phyloP scores from a whole-genome alignment of 2,329 filamentous ascomycete species.

The Pestalotiopsis sp. region DNA sequence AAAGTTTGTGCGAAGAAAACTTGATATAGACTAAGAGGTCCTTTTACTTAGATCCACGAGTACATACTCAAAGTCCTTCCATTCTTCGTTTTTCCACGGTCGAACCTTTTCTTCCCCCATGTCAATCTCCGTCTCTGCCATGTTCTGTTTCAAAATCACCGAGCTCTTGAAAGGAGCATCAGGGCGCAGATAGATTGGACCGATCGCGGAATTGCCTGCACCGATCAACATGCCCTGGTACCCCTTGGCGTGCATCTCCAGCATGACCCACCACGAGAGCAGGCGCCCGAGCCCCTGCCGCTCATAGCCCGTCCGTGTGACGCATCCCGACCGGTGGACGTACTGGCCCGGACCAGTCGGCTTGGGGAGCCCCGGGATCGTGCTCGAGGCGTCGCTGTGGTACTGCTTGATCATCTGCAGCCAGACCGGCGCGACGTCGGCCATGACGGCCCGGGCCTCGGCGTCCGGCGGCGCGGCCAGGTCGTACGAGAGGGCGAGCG shows the following conservation, averaged over 20 bases:
- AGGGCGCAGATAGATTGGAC: not conserved
- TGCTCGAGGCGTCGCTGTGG: not conserved
- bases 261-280: constrained; percentile 1
- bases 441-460: constrained; percentile 11
- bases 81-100: not conserved
- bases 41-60: not conserved
- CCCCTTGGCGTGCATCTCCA: not conserved
- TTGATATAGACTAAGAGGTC: not conserved
- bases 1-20: no score
- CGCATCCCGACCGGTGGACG: constrained; percentile 22
- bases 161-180: constrained; percentile 5
- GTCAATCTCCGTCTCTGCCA: not conserved
- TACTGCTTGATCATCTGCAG: not conserved
- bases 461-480: constrained; percentile 20
- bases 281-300: constrained; percentile 19
- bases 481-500: constrained; percentile 23
- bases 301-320: constrained; percentile 21
- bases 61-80: not conserved
- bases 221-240: not conserved
- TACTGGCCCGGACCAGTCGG: constrained; percentile 21
- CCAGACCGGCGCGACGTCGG: constrained; percentile 16
- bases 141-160: not conserved
- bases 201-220: not conserved
- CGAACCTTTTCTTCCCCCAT: not conserved
- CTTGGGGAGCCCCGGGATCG: constrained; percentile 15